Base-by-base conservation (phyloP, 2,329 filamentous ascomycete genomes). In the Emmonsiellopsis sp. region DNA sequence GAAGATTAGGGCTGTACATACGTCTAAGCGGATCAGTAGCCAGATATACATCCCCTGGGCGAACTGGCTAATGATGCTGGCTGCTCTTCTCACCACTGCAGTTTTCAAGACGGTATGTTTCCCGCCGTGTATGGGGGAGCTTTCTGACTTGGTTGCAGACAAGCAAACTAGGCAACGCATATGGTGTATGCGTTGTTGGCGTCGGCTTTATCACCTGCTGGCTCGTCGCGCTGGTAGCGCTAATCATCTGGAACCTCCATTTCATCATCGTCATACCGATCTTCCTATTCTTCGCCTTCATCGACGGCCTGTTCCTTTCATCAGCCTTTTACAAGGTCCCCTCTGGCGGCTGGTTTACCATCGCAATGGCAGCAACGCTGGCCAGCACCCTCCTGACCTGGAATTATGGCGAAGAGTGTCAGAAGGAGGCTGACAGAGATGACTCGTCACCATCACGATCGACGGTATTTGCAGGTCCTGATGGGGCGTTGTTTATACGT, bases 191-290 rank as follows among this genome's bases (percentile, higher is more conserved):
- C 59, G 87, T 91, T 63, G 88, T 90, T 60, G 80, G 87, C 48
- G 87, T 90, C 43, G 88, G 86, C 0, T 88, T 90, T 64, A 83
- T 91, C 62, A 85, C 85, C 52, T 90, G 86, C 0, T 85, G 79
- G 65, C 83, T 92, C 77, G 83, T 88, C 1, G 79, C 84, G 0
- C 71, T 91, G 1, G 84, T 86, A 1, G 83, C 86, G 0, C 74
- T 90, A 2, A 75, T 90, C 39, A 83, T 88, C 40, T 91, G 87
- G 87, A 76, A 80, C 17, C 66, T 86, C 31, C 77, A 79, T 2
- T 71, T 80, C 1, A 74, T 76, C 51, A 59, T 84, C n/a, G 82
- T 90, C 6, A 62, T 83, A 37, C 60, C 82, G 0, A 72, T 81
- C 0, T 87, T 82, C 70, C 70, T 88, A 0, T 65, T 80, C 17